Percentiles rank a stretch among this genome's conserved stretches.
Conservation (phyloP, 805 yeast genomes). For the Kodamaea kaohsiungensis region DNA sequence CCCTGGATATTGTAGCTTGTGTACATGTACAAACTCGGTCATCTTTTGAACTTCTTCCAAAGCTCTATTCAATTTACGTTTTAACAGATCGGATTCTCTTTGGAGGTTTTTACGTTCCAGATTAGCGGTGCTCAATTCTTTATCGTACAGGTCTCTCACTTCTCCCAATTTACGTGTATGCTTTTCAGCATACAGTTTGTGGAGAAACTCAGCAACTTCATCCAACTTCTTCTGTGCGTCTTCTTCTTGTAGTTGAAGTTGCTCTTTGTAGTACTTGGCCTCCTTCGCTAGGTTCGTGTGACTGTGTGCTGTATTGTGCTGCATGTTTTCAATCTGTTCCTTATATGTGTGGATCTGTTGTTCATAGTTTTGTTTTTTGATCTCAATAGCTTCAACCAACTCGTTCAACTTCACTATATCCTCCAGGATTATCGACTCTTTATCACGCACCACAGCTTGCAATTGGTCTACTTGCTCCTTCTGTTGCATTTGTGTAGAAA, state of each 20-base stretch:
- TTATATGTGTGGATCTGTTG: conserved; percentile 14
- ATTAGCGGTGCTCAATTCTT: conserved; percentile 11
- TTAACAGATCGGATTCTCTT: conserved; percentile 17
- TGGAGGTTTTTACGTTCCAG: conserved; percentile 13
- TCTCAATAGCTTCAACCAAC: conserved; percentile 24
- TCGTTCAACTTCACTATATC: conserved; percentile 32
- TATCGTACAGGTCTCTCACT: conserved; percentile 37
- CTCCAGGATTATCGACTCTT: conserved; percentile 32
- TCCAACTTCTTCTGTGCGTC: conserved; percentile 57
- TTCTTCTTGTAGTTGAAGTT: conserved; percentile 39
- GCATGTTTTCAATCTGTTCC: conserved; percentile 13
- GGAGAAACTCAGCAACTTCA: conserved; percentile 67
- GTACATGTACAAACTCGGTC: conserved; percentile 14
- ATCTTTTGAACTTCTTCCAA: conserved; percentile 16
- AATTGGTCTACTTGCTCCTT: conserved; percentile 8
- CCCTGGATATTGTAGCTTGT: conserved; percentile 14
- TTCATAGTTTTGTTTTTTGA: conserved; percentile 13
- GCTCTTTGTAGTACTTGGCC: conserved; percentile 20
- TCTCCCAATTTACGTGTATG: conserved; percentile 71
- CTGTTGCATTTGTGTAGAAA: conserved; percentile 12
- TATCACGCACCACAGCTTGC: conserved; percentile 18
- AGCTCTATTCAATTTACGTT: conserved; percentile 15
- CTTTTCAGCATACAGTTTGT: conserved; percentile 72
- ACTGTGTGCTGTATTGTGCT: conserved; percentile 13
- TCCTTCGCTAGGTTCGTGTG: conserved; percentile 16